These are phyloP conservation scores for Alectoria sarmentosa DNA, from an alignment of 495 filamentous ascomycete species.

Conservation along the genomic window DNA sequence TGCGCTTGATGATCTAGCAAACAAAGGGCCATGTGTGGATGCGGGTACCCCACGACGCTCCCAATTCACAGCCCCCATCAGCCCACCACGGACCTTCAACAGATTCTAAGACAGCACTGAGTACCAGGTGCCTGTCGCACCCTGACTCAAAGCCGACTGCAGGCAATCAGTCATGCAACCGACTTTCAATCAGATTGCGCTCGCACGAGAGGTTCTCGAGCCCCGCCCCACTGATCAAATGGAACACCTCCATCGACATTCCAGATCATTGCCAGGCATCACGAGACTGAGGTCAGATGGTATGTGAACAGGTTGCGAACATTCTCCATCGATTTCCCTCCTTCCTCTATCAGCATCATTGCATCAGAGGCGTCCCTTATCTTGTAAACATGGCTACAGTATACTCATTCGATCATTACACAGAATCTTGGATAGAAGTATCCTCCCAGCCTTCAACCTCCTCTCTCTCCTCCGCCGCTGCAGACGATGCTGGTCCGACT, in stretches of 20 bases:
- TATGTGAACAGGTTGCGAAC: slow-evolving; percentile 20
- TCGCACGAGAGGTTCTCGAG: slow-evolving; percentile 6
- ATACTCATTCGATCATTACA: slow-evolving; percentile 48
- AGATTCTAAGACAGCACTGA: neutral
- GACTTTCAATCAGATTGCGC: slow-evolving; percentile 5
- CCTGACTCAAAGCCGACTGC: neutral
- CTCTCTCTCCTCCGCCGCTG: slow-evolving; percentile 66
- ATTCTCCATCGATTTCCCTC: slow-evolving; percentile 19
- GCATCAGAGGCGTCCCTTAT: slow-evolving; percentile 28
- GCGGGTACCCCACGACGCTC: neutral
- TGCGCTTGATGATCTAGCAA: slow-evolving; percentile 1
- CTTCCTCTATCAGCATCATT: slow-evolving; percentile 22
- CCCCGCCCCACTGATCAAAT: slow-evolving; percentile 13
- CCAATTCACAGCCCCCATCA: slow-evolving; percentile 6
- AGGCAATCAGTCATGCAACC: slow-evolving; percentile 17
- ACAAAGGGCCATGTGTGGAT: slow-evolving; percentile 9
- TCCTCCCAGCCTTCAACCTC: slow-evolving; percentile 90
- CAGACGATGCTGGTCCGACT: slow-evolving; percentile 83
- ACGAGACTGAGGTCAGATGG: slow-evolving; percentile 28
- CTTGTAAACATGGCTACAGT: slow-evolving; percentile 30
- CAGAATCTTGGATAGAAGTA: slow-evolving; percentile 97
- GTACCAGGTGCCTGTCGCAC: neutral
- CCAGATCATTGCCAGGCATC: slow-evolving; percentile 25
- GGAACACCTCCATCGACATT: slow-evolving; percentile 17
- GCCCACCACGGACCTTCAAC: neutral